Evolutionary conservation across 768 basidiomycete species (phyloP).

Genomic region (Neoboletus brunneissimus): DNA sequence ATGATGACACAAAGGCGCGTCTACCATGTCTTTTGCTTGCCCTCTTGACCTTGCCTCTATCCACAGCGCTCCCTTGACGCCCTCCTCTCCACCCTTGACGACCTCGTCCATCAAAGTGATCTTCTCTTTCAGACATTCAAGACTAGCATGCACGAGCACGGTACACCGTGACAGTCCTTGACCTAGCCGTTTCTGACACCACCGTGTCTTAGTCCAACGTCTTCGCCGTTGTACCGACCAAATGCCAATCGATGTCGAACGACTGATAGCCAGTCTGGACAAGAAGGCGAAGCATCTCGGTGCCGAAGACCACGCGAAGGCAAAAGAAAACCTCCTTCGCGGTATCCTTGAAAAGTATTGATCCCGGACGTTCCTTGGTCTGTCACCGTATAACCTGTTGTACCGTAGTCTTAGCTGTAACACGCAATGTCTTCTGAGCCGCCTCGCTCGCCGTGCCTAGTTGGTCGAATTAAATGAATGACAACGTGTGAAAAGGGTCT

Average conservation of each 20-base stretch:
- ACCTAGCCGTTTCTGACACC: slow-evolving; percentile 4
- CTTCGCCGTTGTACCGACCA: slow-evolving; percentile 41
- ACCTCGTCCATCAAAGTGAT: slow-evolving; percentile 47
- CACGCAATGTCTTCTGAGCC: neutral
- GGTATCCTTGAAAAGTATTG: slow-evolving; percentile 35
- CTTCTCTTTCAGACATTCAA: slow-evolving; percentile 51
- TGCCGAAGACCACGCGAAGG: slow-evolving; percentile 32
- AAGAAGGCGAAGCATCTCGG: slow-evolving; percentile 46
- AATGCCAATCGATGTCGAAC: slow-evolving; percentile 52
- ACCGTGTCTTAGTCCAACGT: slow-evolving; percentile 40
- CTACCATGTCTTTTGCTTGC: neutral
- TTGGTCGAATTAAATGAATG: neutral
- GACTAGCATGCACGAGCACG: slow-evolving; percentile 41
- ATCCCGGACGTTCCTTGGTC: neutral
- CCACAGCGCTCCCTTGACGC: slow-evolving; percentile 41
- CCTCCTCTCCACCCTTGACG: slow-evolving; percentile 45
- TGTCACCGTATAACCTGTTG: neutral
- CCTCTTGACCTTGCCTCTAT: slow-evolving; percentile 14
- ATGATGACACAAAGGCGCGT: slow-evolving; percentile 45
- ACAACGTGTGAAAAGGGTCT: slow-evolving; percentile 25
- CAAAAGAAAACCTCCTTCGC: slow-evolving; percentile 34
- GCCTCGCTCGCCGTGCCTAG: neutral
- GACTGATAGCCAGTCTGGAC: slow-evolving; percentile 49
- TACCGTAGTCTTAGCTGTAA: slow-evolving; percentile 8
- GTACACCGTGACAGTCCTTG: slow-evolving; percentile 34